phyloP scores from a whole-genome alignment of 2,329 filamentous ascomycete species.

The Emericellopsis atlantica region DNA sequence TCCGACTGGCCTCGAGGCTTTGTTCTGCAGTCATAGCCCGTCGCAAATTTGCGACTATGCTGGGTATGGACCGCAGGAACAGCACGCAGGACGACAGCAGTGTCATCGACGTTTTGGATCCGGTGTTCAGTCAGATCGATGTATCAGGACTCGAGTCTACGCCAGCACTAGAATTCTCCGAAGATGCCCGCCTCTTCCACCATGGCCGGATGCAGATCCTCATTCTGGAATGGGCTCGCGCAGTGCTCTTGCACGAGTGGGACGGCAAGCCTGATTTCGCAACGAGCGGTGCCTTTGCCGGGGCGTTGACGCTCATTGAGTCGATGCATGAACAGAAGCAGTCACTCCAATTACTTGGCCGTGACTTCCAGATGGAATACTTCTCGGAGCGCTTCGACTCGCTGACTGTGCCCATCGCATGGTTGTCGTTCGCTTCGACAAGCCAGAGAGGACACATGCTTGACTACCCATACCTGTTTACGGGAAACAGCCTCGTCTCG shows the following conservation, averaged over 20 bases:
- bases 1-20: constrained; percentile 44
- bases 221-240: constrained; percentile 59
- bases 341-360: constrained; percentile 50
- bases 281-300: constrained; percentile 59
- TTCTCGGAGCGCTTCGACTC: constrained; percentile 65
- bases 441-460: constrained; percentile 61
- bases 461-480: constrained; percentile 72
- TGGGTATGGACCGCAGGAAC: not conserved
- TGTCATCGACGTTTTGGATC: constrained; percentile 28
- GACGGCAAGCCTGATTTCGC: constrained; percentile 60
- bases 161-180: constrained; percentile 32
- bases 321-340: constrained; percentile 55
- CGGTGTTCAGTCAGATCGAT: constrained; percentile 40
- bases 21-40: constrained; percentile 43
- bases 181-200: constrained; percentile 26
- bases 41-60: constrained; percentile 34
- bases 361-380: constrained; percentile 63
- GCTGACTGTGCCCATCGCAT: constrained; percentile 61
- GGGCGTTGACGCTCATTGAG: constrained; percentile 61
- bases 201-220: constrained; percentile 44
- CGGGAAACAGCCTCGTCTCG: constrained; percentile 55
- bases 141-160: constrained; percentile 31
- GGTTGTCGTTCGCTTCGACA: constrained; percentile 48
- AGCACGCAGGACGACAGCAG: not conserved
- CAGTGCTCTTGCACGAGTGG: constrained; percentile 70